A percentile compares a stretch with the other conserved stretches of the same genome.
Evolutionary conservation across 1,284 basidiomycete species (phyloP).

Genomic region (Cutaneotrichosporon arboriforme): DNA sequence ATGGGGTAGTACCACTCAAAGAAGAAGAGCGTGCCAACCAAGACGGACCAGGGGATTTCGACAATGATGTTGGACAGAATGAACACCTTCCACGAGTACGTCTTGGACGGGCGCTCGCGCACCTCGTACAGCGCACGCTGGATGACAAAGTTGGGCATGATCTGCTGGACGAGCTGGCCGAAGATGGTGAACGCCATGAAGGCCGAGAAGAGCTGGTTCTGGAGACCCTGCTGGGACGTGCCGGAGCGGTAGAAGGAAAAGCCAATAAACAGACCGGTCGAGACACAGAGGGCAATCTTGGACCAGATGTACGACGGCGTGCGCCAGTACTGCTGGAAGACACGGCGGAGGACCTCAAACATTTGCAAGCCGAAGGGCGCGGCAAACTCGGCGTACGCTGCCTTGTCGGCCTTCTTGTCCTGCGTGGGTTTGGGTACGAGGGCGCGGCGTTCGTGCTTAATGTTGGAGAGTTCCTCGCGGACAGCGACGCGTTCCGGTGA

Average conservation of each 20-base stretch:
- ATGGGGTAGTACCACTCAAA: slow-evolving; percentile 51
- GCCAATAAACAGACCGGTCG: slow-evolving; percentile 50
- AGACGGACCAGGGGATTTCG: slow-evolving; percentile 49
- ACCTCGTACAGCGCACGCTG: slow-evolving; percentile 62
- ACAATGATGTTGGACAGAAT: slow-evolving; percentile 47
- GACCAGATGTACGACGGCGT: slow-evolving; percentile 70
- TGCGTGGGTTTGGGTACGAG: slow-evolving; percentile 24
- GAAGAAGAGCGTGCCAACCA: slow-evolving; percentile 51
- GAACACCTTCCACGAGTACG: slow-evolving; percentile 77
- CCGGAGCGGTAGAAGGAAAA: slow-evolving; percentile 62
- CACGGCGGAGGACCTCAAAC: slow-evolving; percentile 54
- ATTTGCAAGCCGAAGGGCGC: slow-evolving; percentile 55
- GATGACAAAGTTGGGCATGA: slow-evolving; percentile 51
- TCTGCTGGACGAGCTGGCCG: slow-evolving; percentile 47
- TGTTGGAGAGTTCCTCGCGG: slow-evolving; percentile 47
- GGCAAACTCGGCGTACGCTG: slow-evolving; percentile 53
- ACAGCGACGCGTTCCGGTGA: slow-evolving; percentile 47
- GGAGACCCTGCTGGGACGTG: slow-evolving; percentile 63
- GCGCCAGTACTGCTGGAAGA: slow-evolving; percentile 57
- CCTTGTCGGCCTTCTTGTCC: slow-evolving; percentile 22
- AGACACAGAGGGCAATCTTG: slow-evolving; percentile 55
- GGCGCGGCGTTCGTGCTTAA: slow-evolving; percentile 43
- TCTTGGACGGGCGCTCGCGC: slow-evolving; percentile 66
- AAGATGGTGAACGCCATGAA: slow-evolving; percentile 50
- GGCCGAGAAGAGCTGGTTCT: slow-evolving; percentile 65